Percentiles rank a stretch among this genome's conserved stretches.
Evolutionary conservation across 148 eudicot genomes (phyloP).

Genomic region (Amaranthus palmeri): DNA sequence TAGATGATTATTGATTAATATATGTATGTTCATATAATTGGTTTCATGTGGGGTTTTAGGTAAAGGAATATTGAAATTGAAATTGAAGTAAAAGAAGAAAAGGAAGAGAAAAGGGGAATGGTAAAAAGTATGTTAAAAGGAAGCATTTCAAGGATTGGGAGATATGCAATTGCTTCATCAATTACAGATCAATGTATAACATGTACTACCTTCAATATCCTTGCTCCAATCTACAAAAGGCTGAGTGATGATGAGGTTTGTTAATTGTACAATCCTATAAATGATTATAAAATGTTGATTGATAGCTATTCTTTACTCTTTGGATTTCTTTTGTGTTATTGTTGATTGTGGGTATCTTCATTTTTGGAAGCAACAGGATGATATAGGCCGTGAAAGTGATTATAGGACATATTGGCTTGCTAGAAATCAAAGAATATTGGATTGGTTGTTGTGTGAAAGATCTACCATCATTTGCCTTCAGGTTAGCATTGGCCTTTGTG

Average conservation of each 20-base stretch:
- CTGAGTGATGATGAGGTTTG: conserved; percentile 52
- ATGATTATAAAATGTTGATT: conserved; percentile 2
- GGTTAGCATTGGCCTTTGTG: conserved; percentile 35
- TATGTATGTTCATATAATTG: neutral
- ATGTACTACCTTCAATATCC: conserved; percentile 95
- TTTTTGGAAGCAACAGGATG: conserved; percentile 54
- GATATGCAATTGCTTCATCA: conserved; percentile 58
- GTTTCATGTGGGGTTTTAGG: conserved; percentile 3
- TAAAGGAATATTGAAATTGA: conserved; percentile 17
- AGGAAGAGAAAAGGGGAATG: conserved; percentile 30
- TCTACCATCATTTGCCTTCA: conserved; percentile 95
- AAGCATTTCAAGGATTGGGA: conserved; percentile 56
- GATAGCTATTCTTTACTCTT: neutral
- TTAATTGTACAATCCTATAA: neutral
- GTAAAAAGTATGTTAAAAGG: conserved; percentile 45
- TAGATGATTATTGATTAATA: no score
- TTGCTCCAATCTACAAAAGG: conserved; percentile 94
- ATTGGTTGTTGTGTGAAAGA: conserved; percentile 80
- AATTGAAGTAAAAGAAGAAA: conserved; percentile 8
- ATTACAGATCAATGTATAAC: conserved; percentile 66
- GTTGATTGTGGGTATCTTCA: conserved; percentile 11
- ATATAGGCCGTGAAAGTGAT: conserved; percentile 73
- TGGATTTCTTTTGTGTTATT: neutral
- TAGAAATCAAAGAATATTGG: conserved; percentile 76
- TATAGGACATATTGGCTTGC: conserved; percentile 58